These are phyloP conservation scores for Fallopia convolvulus DNA, from an alignment of 148 eudicot genomes.

Conservation along the genomic window DNA sequence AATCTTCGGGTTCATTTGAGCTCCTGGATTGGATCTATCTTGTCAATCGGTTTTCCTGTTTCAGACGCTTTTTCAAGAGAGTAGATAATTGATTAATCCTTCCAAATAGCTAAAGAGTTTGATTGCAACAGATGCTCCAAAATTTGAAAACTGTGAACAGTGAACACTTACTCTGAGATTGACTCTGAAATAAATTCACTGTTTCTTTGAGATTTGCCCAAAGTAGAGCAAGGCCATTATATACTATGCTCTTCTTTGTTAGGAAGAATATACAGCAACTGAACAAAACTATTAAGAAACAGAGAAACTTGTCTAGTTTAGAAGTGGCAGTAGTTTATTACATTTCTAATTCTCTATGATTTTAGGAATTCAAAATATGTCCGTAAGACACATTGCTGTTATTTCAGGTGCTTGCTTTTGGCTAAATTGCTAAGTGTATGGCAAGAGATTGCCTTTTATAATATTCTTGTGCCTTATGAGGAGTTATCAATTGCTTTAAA, in stretches of 20 bases:
- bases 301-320: background rate
- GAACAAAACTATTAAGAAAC: background rate
- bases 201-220: background rate
- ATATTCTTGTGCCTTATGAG: background rate
- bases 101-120: no score
- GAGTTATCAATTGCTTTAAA: background rate
- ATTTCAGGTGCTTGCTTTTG: background rate
- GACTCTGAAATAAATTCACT: background rate
- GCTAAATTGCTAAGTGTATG: no score
- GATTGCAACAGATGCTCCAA: no score
- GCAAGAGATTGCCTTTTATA: no score
- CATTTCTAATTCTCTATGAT: background rate
- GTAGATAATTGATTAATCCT: background rate
- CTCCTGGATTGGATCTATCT: no score
- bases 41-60: no score
- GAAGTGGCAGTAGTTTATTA: background rate
- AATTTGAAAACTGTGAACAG: no score
- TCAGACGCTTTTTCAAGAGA: background rate
- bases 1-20: no score
- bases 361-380: background rate
- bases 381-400: background rate
- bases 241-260: no score
- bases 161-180: no score
- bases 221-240: no score
- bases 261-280: no score